These are phyloP conservation scores for Lepidium didymum DNA, from an alignment of 345 rosid genomes.

Conservation along the genomic window DNA sequence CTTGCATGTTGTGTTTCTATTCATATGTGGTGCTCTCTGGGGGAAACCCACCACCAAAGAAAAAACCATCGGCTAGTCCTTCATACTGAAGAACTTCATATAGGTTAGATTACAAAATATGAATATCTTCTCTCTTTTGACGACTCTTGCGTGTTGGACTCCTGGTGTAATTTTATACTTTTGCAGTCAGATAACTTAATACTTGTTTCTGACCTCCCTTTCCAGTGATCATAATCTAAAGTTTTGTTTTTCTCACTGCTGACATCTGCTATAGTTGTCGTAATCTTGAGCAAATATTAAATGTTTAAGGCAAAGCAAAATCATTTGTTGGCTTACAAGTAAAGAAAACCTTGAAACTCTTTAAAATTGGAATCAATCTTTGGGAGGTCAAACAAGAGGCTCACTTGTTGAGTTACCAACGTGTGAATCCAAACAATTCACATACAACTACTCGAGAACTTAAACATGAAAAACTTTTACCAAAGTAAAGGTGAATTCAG, in stretches of 20 bases:
- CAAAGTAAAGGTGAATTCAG: not conserved
- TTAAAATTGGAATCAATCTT: not conserved
- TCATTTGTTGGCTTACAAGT: not conserved
- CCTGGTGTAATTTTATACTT: conserved; percentile 6
- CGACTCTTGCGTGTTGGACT: not conserved
- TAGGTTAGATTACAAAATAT: not conserved
- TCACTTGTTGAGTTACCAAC: not conserved
- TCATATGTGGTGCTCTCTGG: conserved; percentile 69
- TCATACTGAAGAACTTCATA: conserved; percentile 21
- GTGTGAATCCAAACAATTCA: too few species aligned
- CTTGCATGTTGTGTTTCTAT: conserved; percentile 80
- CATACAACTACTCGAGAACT: not conserved
- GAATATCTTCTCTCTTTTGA: not conserved
- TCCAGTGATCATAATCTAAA: not conserved
- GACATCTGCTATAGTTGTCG: not conserved
- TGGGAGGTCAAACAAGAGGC: not conserved
- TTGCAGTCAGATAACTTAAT: not conserved
- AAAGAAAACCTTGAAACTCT: not conserved
- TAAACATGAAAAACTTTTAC: not conserved
- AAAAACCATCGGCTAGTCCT: conserved; percentile 42
- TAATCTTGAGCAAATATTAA: not conserved
- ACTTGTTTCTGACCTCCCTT: too few species aligned
- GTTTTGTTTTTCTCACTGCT: not conserved
- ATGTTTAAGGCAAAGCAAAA: not conserved
- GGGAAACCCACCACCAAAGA: conserved; percentile 96